Percentiles rank a stretch among this genome's conserved stretches.
Conservation (phyloP, 352 stramenopile species). For the Globisporangium spiculum region DNA sequence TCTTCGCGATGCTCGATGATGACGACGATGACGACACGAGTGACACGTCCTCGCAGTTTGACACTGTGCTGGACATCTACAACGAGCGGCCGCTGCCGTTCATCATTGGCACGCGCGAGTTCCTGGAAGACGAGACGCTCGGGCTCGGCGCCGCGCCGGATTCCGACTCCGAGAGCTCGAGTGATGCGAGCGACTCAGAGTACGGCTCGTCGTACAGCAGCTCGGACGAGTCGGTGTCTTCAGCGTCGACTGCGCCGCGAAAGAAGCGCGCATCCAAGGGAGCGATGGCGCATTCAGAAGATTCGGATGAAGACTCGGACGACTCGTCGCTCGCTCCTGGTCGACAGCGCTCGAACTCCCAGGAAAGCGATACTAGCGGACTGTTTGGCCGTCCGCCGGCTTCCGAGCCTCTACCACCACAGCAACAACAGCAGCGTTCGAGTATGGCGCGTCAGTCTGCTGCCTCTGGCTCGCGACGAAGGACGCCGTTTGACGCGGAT, state of each 20-base stretch:
- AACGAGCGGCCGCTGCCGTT: slow-evolving; percentile 85
- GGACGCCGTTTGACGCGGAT: slow-evolving; percentile 36
- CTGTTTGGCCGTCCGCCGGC: slow-evolving; percentile 47
- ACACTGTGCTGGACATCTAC: slow-evolving; percentile 86
- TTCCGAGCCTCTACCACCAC: slow-evolving; percentile 7
- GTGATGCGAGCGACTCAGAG: slow-evolving; percentile 16
- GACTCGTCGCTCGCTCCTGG: slow-evolving; percentile 26
- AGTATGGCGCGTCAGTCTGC: slow-evolving; percentile 18
- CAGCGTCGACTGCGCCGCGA: slow-evolving; percentile 17
- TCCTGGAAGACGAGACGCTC: slow-evolving; percentile 82
- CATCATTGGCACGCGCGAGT: slow-evolving; percentile 85
- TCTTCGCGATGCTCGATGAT: slow-evolving; percentile 74
- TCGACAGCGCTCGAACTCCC: slow-evolving; percentile 35
- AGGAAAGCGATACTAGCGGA: slow-evolving; percentile 55
- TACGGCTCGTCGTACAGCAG: slow-evolving; percentile 62
- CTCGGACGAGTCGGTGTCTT: slow-evolving; percentile 52
- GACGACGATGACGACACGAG: slow-evolving; percentile 55
- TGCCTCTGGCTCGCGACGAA: slow-evolving; percentile 24
- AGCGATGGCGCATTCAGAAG: slow-evolving; percentile 8
- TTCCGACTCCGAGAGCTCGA: slow-evolving; percentile 33
- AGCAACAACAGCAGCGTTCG: not conserved
- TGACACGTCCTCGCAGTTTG: slow-evolving; percentile 50
- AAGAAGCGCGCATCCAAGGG: slow-evolving; percentile 19
- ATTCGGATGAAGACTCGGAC: slow-evolving; percentile 32
- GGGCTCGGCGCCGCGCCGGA: slow-evolving; percentile 70